Conservation (phyloP, 768 basidiomycete genomes). For the Trametes maxima region DNA sequence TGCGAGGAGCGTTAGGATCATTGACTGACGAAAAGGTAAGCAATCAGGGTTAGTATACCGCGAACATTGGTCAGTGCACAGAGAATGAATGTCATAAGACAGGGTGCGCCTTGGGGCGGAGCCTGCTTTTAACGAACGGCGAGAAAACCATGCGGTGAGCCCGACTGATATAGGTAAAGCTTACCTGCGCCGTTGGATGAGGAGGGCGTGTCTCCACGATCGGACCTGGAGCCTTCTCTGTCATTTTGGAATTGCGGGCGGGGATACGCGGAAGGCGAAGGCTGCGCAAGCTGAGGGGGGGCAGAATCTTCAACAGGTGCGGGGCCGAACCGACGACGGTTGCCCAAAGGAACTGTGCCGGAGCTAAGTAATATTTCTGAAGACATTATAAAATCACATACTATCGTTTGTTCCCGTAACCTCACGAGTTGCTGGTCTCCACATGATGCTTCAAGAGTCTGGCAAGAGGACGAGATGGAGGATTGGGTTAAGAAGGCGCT, state of each 20-base stretch:
- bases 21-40: conserved; percentile 30
- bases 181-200: conserved; percentile 66
- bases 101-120: conserved; percentile 21
- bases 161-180: conserved; percentile 36
- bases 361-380: conserved; percentile 21
- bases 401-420: conserved; percentile 94
- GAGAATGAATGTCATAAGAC: conserved; percentile 20
- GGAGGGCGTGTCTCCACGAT: conserved; percentile 67
- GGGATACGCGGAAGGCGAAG: conserved; percentile 85
- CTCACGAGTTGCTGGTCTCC: conserved; percentile 87
- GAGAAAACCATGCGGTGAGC: conserved; percentile 19
- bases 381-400: conserved; percentile 38
- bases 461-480: conserved; percentile 11
- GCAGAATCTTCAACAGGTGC: conserved; percentile 79
- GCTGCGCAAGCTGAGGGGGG: conserved; percentile 84
- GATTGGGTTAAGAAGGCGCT: conserved; percentile 8
- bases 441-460: conserved; percentile 50
- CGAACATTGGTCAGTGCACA: conserved; percentile 38
- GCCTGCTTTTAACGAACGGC: conserved; percentile 21
- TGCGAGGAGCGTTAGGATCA: conserved; percentile 86
- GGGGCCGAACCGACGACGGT: conserved; percentile 90
- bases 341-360: conserved; percentile 69
- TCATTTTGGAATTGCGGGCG: conserved; percentile 58
- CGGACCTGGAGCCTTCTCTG: conserved; percentile 55
- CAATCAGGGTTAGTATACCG: conserved; percentile 61